phyloP scores from a whole-genome alignment of 2,329 filamentous ascomycete genomes.

The Aspergillus cejpii region DNA sequence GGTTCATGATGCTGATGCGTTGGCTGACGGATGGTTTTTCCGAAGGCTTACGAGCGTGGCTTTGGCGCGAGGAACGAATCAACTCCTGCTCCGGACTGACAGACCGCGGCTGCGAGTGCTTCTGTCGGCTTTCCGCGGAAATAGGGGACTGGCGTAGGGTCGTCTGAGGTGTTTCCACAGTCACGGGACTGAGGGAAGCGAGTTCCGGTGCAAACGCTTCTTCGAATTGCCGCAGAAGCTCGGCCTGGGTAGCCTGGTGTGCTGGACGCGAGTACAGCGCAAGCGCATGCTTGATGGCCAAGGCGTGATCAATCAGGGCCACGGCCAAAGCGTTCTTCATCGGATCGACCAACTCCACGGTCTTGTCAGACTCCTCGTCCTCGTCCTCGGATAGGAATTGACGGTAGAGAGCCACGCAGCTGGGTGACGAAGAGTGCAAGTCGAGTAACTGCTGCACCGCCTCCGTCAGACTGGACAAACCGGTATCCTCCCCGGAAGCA shows the following conservation, averaged over 20 bases:
- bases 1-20: conserved; percentile 40
- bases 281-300: conserved; percentile 78
- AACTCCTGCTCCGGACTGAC: conserved; percentile 34
- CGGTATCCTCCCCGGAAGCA: conserved; percentile 63
- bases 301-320: conserved; percentile 79
- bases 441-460: conserved; percentile 72
- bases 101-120: conserved; percentile 22
- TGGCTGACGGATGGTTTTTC: conserved; percentile 36
- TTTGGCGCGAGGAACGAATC: conserved; percentile 29
- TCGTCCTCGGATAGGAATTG: conserved; percentile 56
- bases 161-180: conserved; percentile 39
- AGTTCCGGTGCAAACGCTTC: conserved; percentile 56
- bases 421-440: conserved; percentile 64
- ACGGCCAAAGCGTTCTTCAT: conserved; percentile 76
- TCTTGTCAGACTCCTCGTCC: conserved; percentile 41
- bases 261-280: conserved; percentile 57
- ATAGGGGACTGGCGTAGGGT: conserved; percentile 34
- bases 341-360: conserved; percentile 45
- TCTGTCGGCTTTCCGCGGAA: conserved; percentile 23
- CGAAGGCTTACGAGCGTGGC: conserved; percentile 28
- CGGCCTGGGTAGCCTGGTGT: conserved; percentile 43
- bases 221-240: conserved; percentile 37
- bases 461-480: conserved; percentile 63
- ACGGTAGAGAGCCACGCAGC: conserved; percentile 71
- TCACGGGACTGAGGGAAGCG: conserved; percentile 50